Evolutionary conservation across 108 stramenopile genomes (phyloP).

Genomic region (Cylindrotheca fusiformis): DNA sequence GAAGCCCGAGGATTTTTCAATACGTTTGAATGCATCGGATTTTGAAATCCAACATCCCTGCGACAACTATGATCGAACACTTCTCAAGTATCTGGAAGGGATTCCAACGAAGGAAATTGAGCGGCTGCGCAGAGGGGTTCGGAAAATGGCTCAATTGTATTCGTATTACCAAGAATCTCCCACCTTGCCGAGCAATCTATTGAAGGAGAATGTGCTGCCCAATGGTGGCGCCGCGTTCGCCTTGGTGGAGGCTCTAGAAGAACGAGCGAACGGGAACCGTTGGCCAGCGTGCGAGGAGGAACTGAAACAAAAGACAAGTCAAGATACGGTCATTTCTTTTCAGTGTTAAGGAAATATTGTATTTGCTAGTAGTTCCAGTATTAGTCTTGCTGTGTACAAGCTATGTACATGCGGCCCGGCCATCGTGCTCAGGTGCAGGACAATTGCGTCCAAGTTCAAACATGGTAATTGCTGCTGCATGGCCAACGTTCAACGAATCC

Average conservation of each 20-base stretch:
- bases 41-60: neutral
- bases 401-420: conserved; percentile 17
- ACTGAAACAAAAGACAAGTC: too few relatives aligned
- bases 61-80: neutral
- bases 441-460: conserved; percentile 17
- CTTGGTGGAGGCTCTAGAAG: conserved; percentile 34
- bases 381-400: too few relatives aligned
- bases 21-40: conserved; percentile 17
- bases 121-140: conserved; percentile 21
- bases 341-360: too few relatives aligned
- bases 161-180: conserved; percentile 23
- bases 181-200: conserved; percentile 30
- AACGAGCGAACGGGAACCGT: conserved; percentile 26
- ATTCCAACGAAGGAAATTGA: conserved; percentile 32
- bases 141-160: conserved; percentile 21
- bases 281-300: conserved; percentile 32
- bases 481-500: conserved; percentile 24
- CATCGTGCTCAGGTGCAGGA: conserved; percentile 6
- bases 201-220: conserved; percentile 28
- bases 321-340: too few relatives aligned
- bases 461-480: conserved; percentile 29
- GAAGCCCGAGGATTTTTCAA: conserved; percentile 11
- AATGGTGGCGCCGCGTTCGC: conserved; percentile 33
- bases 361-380: too few relatives aligned
- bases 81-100: conserved; percentile 15